Evolutionary conservation across 345 rosid genomes (phyloP).

Genomic region (Angophora floribunda): DNA sequence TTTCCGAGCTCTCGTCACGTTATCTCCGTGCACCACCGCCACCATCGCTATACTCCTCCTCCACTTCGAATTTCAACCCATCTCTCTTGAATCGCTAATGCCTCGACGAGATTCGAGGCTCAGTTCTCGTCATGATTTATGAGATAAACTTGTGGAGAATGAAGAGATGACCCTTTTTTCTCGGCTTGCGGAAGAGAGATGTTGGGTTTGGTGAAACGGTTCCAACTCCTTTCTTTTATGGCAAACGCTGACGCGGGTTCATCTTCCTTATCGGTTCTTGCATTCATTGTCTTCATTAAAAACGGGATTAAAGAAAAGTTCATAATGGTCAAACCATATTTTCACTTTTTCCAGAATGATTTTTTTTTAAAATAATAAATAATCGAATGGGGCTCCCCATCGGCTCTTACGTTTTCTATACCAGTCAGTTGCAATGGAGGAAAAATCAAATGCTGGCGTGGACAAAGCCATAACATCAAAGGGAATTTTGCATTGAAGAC

Average conservation of each 20-base stretch:
- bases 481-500: neutral
- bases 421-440: neutral
- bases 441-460: neutral
- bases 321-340: neutral
- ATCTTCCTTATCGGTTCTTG: neutral
- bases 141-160: neutral
- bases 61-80: neutral
- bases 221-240: neutral
- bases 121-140: neutral
- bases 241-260: neutral
- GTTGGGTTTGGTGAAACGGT: neutral
- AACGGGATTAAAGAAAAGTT: neutral
- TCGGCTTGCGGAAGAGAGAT: neutral
- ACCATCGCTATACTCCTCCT: neutral
- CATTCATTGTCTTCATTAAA: neutral
- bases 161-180: neutral
- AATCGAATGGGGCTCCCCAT: neutral
- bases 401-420: neutral
- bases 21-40: neutral
- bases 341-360: neutral
- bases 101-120: neutral
- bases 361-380: neutral
- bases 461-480: neutral
- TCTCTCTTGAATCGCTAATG: neutral
- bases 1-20: neutral